These are phyloP conservation scores for Salix suchowensis DNA, from an alignment of 345 rosid genomes.

Conservation along the genomic window DNA sequence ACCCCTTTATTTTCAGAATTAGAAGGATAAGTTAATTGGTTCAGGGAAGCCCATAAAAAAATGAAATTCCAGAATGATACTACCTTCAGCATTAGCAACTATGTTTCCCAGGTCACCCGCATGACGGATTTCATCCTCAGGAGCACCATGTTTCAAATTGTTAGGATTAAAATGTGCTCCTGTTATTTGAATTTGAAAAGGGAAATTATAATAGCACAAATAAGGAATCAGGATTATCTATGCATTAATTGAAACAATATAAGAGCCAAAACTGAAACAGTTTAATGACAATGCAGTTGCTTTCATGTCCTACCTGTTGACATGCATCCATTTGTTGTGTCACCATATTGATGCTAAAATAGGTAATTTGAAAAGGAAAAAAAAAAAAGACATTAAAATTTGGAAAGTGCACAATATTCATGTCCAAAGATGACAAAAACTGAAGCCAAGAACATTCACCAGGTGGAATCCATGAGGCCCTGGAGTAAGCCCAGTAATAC, in stretches of 20 bases:
- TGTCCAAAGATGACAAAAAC: slow-evolving; percentile 5
- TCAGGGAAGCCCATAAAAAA: background rate
- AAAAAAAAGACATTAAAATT: background rate
- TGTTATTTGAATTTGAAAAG: slow-evolving; percentile 8
- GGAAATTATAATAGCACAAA: background rate
- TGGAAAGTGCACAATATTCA: background rate
- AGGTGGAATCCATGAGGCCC: slow-evolving; percentile 89
- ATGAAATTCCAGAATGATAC: slow-evolving; percentile 5
- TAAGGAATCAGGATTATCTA: background rate
- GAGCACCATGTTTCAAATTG: slow-evolving; percentile 87
- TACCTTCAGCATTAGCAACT: slow-evolving; percentile 86
- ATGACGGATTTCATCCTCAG: slow-evolving; percentile 86
- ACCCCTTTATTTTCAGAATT: slow-evolving; percentile 49
- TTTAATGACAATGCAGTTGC: background rate
- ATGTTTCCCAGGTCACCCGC: slow-evolving; percentile 99
- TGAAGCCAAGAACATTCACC: slow-evolving; percentile 38
- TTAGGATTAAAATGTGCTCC: slow-evolving; percentile 97
- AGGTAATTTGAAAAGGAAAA: background rate
- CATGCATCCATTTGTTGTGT: slow-evolving; percentile 96
- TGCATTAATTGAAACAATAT: background rate
- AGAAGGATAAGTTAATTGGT: background rate
- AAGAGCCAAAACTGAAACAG: background rate
- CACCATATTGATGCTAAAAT: slow-evolving; percentile 93
- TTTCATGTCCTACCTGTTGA: slow-evolving; percentile 60
- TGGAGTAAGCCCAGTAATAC: slow-evolving; percentile 78